phyloP scores from a whole-genome alignment of 306 rosid genomes.

The Acacia crassicarpa region DNA sequence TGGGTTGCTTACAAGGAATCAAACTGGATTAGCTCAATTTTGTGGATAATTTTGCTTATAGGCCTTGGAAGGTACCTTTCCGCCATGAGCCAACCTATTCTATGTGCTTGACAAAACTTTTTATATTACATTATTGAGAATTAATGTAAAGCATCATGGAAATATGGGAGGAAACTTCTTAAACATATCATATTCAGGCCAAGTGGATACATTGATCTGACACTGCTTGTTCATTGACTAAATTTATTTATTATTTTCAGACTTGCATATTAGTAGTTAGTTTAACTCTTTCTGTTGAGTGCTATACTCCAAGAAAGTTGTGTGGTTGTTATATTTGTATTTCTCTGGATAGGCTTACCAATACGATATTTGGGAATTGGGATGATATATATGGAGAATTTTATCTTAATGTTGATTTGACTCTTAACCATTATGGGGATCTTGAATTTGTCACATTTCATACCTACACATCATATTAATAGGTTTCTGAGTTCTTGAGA shows the following conservation, averaged over 20 bases:
- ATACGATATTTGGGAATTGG: background rate
- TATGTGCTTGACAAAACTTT: background rate
- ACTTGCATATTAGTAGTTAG: background rate
- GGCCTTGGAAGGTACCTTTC: constrained; percentile 68
- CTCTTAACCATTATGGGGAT: background rate
- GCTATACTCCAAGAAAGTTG: constrained; percentile 2
- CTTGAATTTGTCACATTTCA: background rate
- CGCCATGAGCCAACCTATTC: constrained; percentile 6
- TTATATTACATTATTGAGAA: constrained; percentile 4
- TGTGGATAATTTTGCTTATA: constrained; percentile 66
- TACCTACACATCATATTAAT: background rate
- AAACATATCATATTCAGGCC: background rate
- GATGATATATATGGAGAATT: background rate
- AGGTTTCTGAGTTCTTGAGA: background rate
- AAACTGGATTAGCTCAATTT: constrained; percentile 55
- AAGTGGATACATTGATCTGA: constrained; percentile 14
- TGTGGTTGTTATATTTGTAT: constrained; percentile 1
- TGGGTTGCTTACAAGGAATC: constrained; percentile 85
- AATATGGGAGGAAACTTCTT: constrained; percentile 16
- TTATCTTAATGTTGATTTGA: background rate
- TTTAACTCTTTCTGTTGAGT: constrained; percentile 23
- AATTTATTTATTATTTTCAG: background rate
- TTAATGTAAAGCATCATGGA: background rate
- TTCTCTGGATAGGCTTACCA: background rate
- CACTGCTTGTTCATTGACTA: constrained; percentile 6